Evolutionary conservation across 1,284 basidiomycete genomes (phyloP).

Genomic region (Omphalotus olearius): DNA sequence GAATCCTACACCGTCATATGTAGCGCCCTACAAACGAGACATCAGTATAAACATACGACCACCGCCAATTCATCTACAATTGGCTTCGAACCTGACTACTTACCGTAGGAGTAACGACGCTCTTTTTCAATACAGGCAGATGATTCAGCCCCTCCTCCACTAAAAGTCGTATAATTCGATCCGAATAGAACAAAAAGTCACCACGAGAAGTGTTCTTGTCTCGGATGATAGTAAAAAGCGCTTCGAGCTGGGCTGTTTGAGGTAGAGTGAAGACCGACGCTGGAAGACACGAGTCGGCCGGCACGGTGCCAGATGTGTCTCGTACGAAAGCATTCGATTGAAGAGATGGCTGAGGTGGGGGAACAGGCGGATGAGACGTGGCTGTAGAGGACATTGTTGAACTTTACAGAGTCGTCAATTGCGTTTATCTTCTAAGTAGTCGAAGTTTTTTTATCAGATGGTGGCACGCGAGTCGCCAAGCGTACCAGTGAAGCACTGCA

Average conservation of each 20-base stretch:
- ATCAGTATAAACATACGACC: not conserved
- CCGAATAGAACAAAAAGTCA: constrained; percentile 97
- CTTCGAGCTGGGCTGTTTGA: constrained; percentile 90
- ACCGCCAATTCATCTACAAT: not conserved
- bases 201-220: constrained; percentile 83
- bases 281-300: constrained; percentile 41
- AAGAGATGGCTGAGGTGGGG: constrained; percentile 12
- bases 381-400: not conserved
- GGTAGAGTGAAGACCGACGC: constrained; percentile 82
- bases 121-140: constrained; percentile 85
- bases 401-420: too few relatives aligned
- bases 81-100: constrained; percentile 20
- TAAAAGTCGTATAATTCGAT: constrained; percentile 71
- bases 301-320: constrained; percentile 14
- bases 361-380: not conserved
- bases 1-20: constrained; percentile 87
- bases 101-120: constrained; percentile 76
- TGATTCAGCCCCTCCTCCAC: constrained; percentile 93
- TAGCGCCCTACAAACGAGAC: constrained; percentile 51
- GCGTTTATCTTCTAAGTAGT: too few relatives aligned
- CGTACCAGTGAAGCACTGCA: too few relatives aligned
- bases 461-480: too few relatives aligned
- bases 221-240: constrained; percentile 93
- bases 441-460: too few relatives aligned
- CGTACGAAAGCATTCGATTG: constrained; percentile 3